Evolutionary conservation across 2,329 filamentous ascomycete species (phyloP), one percentile per base, ranked within the genome.

Genomic region (Pyrenophora seminiperda): DNA sequence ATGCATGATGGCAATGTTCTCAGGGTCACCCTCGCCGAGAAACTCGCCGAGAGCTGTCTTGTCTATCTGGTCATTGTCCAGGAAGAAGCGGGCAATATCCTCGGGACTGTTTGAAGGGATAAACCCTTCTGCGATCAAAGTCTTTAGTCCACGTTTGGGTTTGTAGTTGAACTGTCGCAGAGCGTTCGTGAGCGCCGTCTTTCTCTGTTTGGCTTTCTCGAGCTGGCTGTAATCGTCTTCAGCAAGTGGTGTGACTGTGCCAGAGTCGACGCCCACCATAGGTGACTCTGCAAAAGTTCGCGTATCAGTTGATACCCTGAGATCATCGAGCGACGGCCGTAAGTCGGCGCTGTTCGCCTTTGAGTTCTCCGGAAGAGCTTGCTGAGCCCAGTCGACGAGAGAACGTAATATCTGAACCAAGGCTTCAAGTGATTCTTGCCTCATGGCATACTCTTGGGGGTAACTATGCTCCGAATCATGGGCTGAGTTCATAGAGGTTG

Each of bases 1-100:
- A 73, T 99, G 94, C 94, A 99, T 99, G 61, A 91, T 96, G 54
- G 93, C 91, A 63, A 99, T 92, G 67, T 97, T 95, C 67, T 92
- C 87, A 1, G 91, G 81, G 9, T 99, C 93, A 27, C 91, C 94
- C 73, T 99, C 94, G 33, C 94, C 94, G 5, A 99, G 82, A 62
- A 89, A 99, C 72, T 99, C 94, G 63, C 94, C 94, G 37, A 99
- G 87, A 67, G 92, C 88, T 4, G 89, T 85, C 75, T 99, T 99
- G 75, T 97, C 90, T 3, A 99, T 79, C 22, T 86, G 85, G 11
- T 96, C 91, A 63, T 94, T 93, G 24, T 80, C 82, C 7, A 93
- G 71, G 15, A 99, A 76, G 70, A 99, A 99, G 14, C 75, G 80
- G 13, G 92, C 94, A 65, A 99, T 90, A 58, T 96, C 91, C 50